Percentiles rank a stretch among this genome's conserved stretches.
Evolutionary conservation across 345 rosid species (phyloP).

Genomic region (Pseudoturritis turrita): DNA sequence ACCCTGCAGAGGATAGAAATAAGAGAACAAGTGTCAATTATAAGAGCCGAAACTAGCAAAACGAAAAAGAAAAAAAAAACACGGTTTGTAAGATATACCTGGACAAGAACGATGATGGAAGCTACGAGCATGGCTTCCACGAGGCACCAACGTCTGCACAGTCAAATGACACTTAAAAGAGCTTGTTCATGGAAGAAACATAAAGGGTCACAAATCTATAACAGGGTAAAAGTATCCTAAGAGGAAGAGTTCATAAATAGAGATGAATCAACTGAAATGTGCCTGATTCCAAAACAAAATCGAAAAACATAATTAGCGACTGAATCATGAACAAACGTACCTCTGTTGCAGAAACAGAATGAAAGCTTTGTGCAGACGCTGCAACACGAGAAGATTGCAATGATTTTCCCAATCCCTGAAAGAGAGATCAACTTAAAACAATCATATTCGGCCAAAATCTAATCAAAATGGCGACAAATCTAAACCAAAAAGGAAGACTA

Average conservation of each 20-base stretch:
- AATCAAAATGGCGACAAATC: background rate
- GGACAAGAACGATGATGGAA: conserved; percentile 43
- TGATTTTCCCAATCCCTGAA: conserved; percentile 45
- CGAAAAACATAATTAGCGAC: background rate
- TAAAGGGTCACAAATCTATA: background rate
- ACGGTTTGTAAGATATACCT: conserved; percentile 33
- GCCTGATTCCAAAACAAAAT: background rate
- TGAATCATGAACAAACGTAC: conserved; percentile 21
- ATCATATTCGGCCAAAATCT: background rate
- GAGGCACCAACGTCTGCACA: conserved; percentile 41
- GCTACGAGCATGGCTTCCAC: conserved; percentile 42
- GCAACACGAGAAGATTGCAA: conserved; percentile 37
- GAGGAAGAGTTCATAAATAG: background rate
- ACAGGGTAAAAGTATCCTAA: background rate
- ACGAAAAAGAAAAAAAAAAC: background rate
- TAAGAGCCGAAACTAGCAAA: background rate
- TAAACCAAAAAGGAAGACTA: conserved; percentile 1
- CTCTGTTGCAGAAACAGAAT: conserved; percentile 41
- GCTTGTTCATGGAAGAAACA: background rate
- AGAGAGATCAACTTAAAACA: background rate
- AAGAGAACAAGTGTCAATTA: background rate
- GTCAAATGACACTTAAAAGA: background rate
- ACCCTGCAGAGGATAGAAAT: conserved; percentile 37
- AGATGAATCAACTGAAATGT: background rate
- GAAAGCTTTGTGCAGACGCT: conserved; percentile 36